These are phyloP conservation scores for Paramecium octaurelia DNA, from an alignment of 73 alveolate species.

Conservation along the genomic window DNA sequence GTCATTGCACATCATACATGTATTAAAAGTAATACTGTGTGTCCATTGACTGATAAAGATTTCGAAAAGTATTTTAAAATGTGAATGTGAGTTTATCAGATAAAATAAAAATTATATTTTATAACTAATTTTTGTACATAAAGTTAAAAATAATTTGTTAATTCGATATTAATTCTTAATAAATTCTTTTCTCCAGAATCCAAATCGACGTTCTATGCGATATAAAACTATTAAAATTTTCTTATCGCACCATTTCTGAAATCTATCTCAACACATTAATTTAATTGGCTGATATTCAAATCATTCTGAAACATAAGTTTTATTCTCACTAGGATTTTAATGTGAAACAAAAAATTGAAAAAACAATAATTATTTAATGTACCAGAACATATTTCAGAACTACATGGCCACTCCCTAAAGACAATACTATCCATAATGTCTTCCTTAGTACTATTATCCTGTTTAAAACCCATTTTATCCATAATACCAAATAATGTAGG, in stretches of 20 bases:
- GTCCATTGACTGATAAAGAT: constrained; percentile 55
- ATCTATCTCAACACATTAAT: not conserved
- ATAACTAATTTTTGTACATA: not conserved
- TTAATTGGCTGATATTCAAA: not conserved
- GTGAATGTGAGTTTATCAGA: constrained; percentile 1
- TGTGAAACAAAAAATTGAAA: not conserved
- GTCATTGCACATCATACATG: constrained; percentile 61
- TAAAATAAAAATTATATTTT: not conserved
- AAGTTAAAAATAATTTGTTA: not conserved
- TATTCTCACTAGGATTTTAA: not conserved
- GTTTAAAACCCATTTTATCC: not conserved
- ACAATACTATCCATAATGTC: not conserved
- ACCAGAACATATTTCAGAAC: not conserved
- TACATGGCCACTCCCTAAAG: not conserved
- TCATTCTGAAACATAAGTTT: not conserved
- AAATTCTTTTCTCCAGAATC: not conserved
- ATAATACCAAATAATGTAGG: not conserved
- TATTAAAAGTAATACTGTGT: constrained; percentile 51
- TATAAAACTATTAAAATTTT: not conserved
- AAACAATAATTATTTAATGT: not conserved
- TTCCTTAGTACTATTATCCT: not conserved
- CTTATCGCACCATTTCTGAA: not conserved
- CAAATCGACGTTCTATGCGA: not conserved
- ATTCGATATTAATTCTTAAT: not conserved
- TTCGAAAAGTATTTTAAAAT: constrained; percentile 58